These are phyloP conservation scores for Cucurbita maxima DNA, from an alignment of 306 rosid species.

Conservation along the genomic window DNA sequence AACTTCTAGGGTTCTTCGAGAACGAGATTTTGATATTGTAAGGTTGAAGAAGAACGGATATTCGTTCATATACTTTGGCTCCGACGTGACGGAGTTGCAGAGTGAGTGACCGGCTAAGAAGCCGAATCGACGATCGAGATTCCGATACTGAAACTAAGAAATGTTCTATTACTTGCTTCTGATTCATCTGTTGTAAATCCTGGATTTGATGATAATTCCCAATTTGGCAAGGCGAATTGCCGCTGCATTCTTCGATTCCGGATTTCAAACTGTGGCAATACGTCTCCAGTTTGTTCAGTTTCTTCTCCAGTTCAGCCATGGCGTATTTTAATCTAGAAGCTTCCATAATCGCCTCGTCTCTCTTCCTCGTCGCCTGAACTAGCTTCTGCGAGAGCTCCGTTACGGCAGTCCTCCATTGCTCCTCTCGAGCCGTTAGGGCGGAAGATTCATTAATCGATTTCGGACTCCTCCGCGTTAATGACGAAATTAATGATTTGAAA, in stretches of 20 bases:
- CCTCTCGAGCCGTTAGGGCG: conserved; percentile 36
- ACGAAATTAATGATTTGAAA: conserved; percentile 58
- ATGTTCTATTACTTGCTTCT: conserved; percentile 28
- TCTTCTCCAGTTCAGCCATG: conserved; percentile 73
- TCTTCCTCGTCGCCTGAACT: conserved; percentile 54
- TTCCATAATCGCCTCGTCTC: conserved; percentile 66
- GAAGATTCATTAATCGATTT: conserved; percentile 16
- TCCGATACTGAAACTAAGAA: conserved; percentile 62
- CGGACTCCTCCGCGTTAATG: conserved; percentile 65
- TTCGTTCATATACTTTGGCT: conserved; percentile 48
- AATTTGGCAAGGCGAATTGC: conserved; percentile 7
- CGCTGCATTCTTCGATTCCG: conserved; percentile 63
- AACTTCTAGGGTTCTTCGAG: conserved; percentile 54
- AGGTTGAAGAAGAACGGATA: conserved; percentile 60
- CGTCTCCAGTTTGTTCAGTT: conserved; percentile 73
- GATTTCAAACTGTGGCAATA: conserved; percentile 70
- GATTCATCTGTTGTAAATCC: conserved; percentile 11
- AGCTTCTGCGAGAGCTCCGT: conserved; percentile 83
- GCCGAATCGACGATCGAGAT: conserved; percentile 44
- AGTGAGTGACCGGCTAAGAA: conserved; percentile 55
- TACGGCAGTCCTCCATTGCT: conserved; percentile 71
- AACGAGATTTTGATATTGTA: conserved; percentile 45
- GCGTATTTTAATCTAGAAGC: conserved; percentile 69
- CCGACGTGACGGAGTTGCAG: conserved; percentile 79
- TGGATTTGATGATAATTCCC: background rate